Evolutionary conservation across 2,329 filamentous ascomycete genomes (phyloP).

Genomic region (Microcyclospora pomicola): DNA sequence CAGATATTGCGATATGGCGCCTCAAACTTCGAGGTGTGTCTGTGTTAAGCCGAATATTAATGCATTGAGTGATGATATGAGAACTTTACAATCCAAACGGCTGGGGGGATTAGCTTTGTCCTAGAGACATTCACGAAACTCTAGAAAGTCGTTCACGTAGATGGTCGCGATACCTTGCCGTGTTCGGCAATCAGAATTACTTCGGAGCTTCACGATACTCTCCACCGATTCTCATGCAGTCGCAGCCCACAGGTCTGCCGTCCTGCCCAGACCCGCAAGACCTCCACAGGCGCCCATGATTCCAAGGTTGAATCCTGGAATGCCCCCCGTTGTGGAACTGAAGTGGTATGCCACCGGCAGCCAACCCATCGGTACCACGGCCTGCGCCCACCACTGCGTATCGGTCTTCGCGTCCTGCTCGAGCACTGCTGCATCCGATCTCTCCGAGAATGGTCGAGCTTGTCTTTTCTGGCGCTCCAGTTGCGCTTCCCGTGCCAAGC

Average conservation of each 20-base stretch:
- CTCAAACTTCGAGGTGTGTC: no score
- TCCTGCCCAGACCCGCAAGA: constrained; percentile 25
- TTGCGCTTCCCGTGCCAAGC: constrained; percentile 29
- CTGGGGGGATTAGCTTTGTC: no score
- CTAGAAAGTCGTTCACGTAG: no score
- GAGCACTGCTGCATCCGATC: constrained; percentile 14
- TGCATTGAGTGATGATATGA: no score
- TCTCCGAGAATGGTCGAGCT: constrained; percentile 8
- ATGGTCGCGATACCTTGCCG: no score
- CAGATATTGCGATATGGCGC: no score
- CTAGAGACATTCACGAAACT: no score
- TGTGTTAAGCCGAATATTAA: no score
- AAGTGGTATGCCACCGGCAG: constrained; percentile 32
- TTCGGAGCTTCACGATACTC: no score
- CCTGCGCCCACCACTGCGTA: constrained; percentile 29
- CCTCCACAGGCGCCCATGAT: constrained; percentile 30
- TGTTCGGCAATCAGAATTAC: no score
- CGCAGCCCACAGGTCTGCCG: constrained; percentile 20
- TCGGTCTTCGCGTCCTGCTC: constrained; percentile 27
- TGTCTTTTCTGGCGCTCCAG: constrained; percentile 23
- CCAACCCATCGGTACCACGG: constrained; percentile 30
- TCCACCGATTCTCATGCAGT: constrained; percentile 9
- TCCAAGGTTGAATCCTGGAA: constrained; percentile 32
- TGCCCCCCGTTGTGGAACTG: constrained; percentile 22
- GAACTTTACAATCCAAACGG: no score